Evolutionary conservation across 352 stramenopile genomes (phyloP).

Genomic region (Pythium grandisporangium): DNA sequence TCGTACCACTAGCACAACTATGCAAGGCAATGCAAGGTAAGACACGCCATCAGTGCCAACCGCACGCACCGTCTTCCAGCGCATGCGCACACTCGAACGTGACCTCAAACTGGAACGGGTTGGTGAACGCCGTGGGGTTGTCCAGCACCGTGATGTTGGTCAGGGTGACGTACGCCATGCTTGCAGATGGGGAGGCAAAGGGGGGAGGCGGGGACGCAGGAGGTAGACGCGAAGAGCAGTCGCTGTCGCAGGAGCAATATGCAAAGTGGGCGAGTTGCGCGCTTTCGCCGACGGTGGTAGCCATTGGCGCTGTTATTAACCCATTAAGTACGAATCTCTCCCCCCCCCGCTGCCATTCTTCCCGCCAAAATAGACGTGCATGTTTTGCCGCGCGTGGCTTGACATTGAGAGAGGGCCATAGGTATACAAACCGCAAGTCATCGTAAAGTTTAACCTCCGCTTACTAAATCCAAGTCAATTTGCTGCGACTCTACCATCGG

Average conservation of each 20-base stretch:
- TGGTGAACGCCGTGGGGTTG: constrained; percentile 97
- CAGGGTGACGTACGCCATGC: constrained; percentile 85
- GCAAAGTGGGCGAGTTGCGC: no score
- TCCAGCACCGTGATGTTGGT: constrained; percentile 96
- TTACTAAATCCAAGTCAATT: no score
- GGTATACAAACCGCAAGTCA: constrained; percentile 16
- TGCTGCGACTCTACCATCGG: no score
- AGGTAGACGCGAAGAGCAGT: background rate
- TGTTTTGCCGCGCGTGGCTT: background rate
- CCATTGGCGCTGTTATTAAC: constrained; percentile 7
- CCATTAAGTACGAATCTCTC: constrained; percentile 21
- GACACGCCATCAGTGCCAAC: no score
- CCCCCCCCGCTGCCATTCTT: no score
- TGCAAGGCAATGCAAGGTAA: no score
- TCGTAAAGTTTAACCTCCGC: background rate
- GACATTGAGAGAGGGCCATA: constrained; percentile 1
- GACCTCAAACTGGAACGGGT: constrained; percentile 99
- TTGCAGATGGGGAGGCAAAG: constrained; percentile 1
- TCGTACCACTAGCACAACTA: no score
- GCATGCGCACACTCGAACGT: constrained; percentile 98
- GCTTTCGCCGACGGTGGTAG: no score
- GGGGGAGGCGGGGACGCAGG: background rate
- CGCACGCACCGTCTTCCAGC: constrained; percentile 86
- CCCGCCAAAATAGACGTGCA: constrained; percentile 13
- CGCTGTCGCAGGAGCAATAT: no score